phyloP scores from a whole-genome alignment of 371 early-diverging fungal genomes.

The Lichtheimia ramosa region DNA sequence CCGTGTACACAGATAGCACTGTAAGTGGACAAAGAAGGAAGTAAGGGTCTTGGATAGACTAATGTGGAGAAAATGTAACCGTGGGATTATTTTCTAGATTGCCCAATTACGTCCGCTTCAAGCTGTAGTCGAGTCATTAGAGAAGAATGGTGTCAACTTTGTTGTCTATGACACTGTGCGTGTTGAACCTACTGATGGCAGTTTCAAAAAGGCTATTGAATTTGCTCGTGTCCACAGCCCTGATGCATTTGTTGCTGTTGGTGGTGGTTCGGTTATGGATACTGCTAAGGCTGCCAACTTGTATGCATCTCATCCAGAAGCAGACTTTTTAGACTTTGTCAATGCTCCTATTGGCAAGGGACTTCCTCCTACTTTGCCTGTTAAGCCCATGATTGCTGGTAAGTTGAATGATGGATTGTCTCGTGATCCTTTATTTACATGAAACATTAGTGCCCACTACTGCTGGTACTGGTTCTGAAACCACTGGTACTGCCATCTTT shows the following conservation, averaged over 20 bases:
- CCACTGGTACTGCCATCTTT: conserved; percentile 90
- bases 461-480: conserved; percentile 90
- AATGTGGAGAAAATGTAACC: background rate
- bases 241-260: conserved; percentile 89
- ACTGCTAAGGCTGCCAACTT: conserved; percentile 92
- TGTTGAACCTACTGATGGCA: conserved; percentile 83
- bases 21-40: conserved; percentile 32
- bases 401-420: conserved; percentile 8
- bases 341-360: conserved; percentile 94
- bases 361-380: conserved; percentile 65
- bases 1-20: conserved; percentile 85
- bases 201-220: conserved; percentile 78
- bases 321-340: conserved; percentile 89
- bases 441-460: conserved; percentile 66
- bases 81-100: conserved; percentile 25
- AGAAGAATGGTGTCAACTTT: conserved; percentile 66
- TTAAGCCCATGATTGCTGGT: conserved; percentile 84
- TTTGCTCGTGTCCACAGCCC: conserved; percentile 75
- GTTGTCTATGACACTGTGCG: conserved; percentile 78
- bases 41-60: background rate
- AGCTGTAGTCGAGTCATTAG: conserved; percentile 80
- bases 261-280: conserved; percentile 93
- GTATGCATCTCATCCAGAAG: conserved; percentile 80
- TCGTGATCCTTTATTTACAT: background rate
- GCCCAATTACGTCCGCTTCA: conserved; percentile 76